Conservation (phyloP, 163 green algal genomes). For the Scenedesmus sp. region DNA sequence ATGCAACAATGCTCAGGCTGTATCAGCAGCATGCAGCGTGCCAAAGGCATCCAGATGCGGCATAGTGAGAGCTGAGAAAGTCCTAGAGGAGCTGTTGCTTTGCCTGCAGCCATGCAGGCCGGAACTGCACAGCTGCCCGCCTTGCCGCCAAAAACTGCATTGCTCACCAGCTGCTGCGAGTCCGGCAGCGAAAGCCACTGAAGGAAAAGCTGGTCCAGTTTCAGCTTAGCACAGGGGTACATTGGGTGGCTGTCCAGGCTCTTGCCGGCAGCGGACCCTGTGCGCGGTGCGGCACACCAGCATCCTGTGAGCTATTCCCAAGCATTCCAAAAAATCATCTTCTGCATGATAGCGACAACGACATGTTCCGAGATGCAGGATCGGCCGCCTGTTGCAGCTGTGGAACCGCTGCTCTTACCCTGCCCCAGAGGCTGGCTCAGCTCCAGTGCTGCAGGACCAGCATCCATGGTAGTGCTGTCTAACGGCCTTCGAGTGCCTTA, state of each 20-base stretch:
- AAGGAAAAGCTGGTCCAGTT: conserved; percentile 98
- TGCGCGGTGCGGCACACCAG: conserved; percentile 1
- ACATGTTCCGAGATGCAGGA: background rate
- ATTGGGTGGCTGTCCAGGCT: conserved; percentile 48
- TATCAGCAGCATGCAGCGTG: background rate
- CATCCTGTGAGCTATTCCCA: background rate
- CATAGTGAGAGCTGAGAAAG: background rate
- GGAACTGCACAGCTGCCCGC: conserved; percentile 4
- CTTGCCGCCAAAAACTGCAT: conserved; percentile 17
- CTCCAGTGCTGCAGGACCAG: background rate
- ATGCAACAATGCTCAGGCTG: background rate
- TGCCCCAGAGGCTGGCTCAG: background rate
- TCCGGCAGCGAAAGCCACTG: conserved; percentile 95
- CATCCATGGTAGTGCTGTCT: background rate
- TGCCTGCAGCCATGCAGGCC: background rate
- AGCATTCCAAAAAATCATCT: background rate
- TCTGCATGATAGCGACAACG: no score
- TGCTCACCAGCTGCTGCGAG: conserved; percentile 85
- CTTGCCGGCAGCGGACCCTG: background rate
- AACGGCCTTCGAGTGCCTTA: background rate
- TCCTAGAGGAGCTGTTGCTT: background rate
- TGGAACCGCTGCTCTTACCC: background rate
- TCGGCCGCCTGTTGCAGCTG: background rate
- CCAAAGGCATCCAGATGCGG: background rate
- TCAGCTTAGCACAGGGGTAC: conserved; percentile 92